These are phyloP conservation scores for Cerioporus squamosus DNA, from an alignment of 1,284 basidiomycete species.

Conservation along the genomic window DNA sequence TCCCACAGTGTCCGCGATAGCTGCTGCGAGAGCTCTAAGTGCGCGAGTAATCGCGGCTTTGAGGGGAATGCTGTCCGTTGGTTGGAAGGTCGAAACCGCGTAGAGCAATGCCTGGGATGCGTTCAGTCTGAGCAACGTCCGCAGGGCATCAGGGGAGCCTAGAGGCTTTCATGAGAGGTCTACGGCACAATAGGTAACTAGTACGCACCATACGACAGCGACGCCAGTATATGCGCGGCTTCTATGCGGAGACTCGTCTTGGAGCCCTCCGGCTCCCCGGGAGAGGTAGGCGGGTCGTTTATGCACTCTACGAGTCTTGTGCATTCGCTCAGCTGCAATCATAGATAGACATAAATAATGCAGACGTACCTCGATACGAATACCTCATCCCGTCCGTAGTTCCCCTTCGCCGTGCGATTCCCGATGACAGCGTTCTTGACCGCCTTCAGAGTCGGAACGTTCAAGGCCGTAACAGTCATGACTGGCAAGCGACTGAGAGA, in stretches of 20 bases:
- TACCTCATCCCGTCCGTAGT: constrained; percentile 54
- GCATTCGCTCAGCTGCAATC: background rate
- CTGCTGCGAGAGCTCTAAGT: constrained; percentile 58
- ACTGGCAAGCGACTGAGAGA: background rate
- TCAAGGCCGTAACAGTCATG: constrained; percentile 46
- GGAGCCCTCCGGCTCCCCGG: constrained; percentile 41
- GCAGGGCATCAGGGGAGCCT: constrained; percentile 67
- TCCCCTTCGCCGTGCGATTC: constrained; percentile 69
- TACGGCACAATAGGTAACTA: background rate
- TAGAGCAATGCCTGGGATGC: constrained; percentile 61
- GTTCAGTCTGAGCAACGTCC: constrained; percentile 56
- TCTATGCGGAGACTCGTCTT: constrained; percentile 63
- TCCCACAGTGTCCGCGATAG: constrained; percentile 66
- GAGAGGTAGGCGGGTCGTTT: constrained; percentile 42
- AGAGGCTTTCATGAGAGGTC: background rate
- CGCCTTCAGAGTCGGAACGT: constrained; percentile 53
- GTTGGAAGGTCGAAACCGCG: constrained; percentile 51
- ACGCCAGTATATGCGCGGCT: constrained; percentile 74
- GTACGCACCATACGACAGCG: constrained; percentile 64
- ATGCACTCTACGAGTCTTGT: constrained; percentile 59
- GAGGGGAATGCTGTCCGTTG: constrained; percentile 44
- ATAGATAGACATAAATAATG: background rate
- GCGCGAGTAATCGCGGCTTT: constrained; percentile 63
- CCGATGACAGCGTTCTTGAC: constrained; percentile 78
- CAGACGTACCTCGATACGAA: constrained; percentile 57